phyloP scores from a whole-genome alignment of 2,329 filamentous ascomycete genomes.

The Monosporascus ibericus region DNA sequence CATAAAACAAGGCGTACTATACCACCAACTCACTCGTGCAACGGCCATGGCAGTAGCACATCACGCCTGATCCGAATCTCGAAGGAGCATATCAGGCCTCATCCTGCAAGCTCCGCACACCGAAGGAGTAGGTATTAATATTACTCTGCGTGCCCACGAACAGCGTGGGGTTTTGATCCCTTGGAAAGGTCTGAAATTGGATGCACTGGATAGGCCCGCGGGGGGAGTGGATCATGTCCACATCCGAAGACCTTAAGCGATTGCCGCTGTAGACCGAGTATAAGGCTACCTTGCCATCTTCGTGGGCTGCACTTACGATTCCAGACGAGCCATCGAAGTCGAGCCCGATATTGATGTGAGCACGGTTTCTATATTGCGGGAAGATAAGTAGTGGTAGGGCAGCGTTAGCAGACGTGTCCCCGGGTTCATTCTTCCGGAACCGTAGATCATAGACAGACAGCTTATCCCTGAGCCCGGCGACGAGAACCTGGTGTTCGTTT shows the following conservation, averaged over 20 bases:
- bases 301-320: constrained; percentile 48
- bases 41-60: too few relatives aligned
- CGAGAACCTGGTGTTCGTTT: constrained; percentile 43
- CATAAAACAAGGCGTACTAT: too few relatives aligned
- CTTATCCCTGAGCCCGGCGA: constrained; percentile 41
- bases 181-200: constrained; percentile 38
- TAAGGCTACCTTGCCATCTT: constrained; percentile 40
- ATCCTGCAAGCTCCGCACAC: constrained; percentile 24
- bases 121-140: constrained; percentile 41
- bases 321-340: constrained; percentile 42
- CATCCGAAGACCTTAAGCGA: constrained; percentile 22
- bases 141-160: constrained; percentile 35
- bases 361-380: constrained; percentile 42
- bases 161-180: constrained; percentile 39
- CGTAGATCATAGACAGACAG: constrained; percentile 55
- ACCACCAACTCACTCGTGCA: too few relatives aligned
- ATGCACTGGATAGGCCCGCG: constrained; percentile 33
- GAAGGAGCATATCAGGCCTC: constrained; percentile 22
- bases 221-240: constrained; percentile 10
- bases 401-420: constrained; percentile 5
- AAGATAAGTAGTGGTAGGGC: constrained; percentile 41
- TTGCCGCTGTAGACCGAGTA: constrained; percentile 44
- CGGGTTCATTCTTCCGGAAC: constrained; percentile 20
- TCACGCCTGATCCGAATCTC: too few relatives aligned
- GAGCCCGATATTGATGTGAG: constrained; percentile 44